Conservation (phyloP, 805 yeast genomes). For the Ogataea minuta region DNA sequence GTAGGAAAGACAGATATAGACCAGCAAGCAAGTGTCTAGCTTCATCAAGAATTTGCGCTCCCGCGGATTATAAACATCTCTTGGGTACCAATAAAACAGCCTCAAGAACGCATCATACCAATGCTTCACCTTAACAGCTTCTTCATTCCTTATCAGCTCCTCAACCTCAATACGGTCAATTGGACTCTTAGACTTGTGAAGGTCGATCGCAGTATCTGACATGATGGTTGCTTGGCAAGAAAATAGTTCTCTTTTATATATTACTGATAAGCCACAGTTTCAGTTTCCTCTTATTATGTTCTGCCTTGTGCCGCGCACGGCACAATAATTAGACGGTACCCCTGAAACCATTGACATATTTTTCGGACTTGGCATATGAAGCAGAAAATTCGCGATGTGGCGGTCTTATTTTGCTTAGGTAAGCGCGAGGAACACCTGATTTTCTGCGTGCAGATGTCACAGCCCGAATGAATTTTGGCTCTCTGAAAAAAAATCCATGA, state of each 20-base stretch:
- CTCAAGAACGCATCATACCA: conserved; percentile 61
- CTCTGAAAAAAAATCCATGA: not conserved
- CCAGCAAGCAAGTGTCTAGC: conserved; percentile 51
- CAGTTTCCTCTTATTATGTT: conserved; percentile 1
- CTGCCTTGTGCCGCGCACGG: conserved; percentile 7
- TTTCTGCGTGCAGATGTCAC: too few species aligned
- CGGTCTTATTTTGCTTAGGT: not conserved
- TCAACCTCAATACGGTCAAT: conserved; percentile 10
- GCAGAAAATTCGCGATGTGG: not conserved
- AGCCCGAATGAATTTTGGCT: not conserved
- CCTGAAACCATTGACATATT: not conserved
- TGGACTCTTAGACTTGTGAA: conserved; percentile 6
- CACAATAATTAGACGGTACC: not conserved
- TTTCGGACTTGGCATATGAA: not conserved
- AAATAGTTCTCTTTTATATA: not conserved
- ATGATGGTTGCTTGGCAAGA: not conserved
- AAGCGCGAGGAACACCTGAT: not conserved
- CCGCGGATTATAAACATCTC: conserved; percentile 13
- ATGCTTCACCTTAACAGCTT: conserved; percentile 33
- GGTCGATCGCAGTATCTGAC: conserved; percentile 8
- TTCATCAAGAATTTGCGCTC: conserved; percentile 48
- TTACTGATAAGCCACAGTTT: conserved; percentile 8
- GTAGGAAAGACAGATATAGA: conserved; percentile 49
- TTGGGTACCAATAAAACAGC: conserved; percentile 45
- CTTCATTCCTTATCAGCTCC: conserved; percentile 32